phyloP scores from a whole-genome alignment of 2,329 filamentous ascomycete genomes.

The Aspergillus awamori region DNA sequence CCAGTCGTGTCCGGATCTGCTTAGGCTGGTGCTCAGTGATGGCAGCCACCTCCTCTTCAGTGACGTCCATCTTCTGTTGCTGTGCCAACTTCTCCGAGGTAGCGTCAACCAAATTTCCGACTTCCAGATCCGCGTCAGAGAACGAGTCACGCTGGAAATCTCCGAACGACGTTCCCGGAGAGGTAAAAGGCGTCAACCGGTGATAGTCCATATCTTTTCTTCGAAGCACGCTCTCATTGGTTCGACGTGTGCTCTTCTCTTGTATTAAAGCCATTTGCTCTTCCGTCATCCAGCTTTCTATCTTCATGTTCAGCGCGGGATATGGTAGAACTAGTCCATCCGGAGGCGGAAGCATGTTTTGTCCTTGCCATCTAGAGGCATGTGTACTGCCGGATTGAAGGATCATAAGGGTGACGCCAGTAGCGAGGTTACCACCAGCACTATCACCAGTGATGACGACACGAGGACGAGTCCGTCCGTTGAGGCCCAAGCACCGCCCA shows the following conservation, averaged over 20 bases:
- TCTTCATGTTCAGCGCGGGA: conserved; percentile 92
- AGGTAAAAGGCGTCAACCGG: conserved; percentile 71
- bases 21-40: conserved; percentile 45
- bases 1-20: conserved; percentile 77
- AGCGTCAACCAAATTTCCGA: conserved; percentile 27
- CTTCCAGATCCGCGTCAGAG: conserved; percentile 18
- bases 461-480: conserved; percentile 65
- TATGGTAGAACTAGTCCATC: conserved; percentile 85
- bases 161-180: conserved; percentile 78
- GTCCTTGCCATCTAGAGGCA: conserved; percentile 58
- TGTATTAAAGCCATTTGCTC: conserved; percentile 95
- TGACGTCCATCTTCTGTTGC: conserved; percentile 33
- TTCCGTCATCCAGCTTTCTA: conserved; percentile 98
- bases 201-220: conserved; percentile 90
- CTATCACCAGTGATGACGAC: conserved; percentile 78
- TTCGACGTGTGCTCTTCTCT: conserved; percentile 75
- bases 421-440: conserved; percentile 78
- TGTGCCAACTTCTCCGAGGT: conserved; percentile 29
- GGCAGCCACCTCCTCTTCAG: conserved; percentile 41
- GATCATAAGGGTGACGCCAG: conserved; percentile 84
- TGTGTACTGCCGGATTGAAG: conserved; percentile 70
- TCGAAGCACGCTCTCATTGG: conserved; percentile 75
- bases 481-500: conserved; percentile 76
- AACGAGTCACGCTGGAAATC: conserved; percentile 40
- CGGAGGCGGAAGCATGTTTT: conserved; percentile 68